Percentiles rank a stretch among this genome's conserved stretches.
These are phyloP conservation scores for Gelatoporia subvermispora DNA, from an alignment of 768 basidiomycete genomes.

Conservation along the genomic window DNA sequence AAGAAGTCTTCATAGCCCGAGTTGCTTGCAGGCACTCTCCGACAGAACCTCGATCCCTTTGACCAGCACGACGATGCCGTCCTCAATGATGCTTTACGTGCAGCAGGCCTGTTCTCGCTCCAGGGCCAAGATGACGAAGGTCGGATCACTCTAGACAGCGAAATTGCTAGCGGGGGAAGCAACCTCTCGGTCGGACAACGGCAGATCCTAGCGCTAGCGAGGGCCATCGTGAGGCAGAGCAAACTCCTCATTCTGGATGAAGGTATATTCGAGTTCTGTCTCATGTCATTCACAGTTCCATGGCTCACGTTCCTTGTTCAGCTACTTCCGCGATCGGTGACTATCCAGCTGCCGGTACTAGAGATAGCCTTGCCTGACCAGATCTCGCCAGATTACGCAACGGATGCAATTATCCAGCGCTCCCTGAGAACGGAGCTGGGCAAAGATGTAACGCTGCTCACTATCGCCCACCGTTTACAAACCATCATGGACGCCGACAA, in stretches of 20 bases:
- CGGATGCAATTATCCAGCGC: constrained; percentile 49
- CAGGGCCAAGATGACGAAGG: constrained; percentile 34
- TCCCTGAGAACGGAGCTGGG: constrained; percentile 43
- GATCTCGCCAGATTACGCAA: constrained; percentile 39
- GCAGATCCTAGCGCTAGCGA: constrained; percentile 53
- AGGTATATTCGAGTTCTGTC: constrained; percentile 24
- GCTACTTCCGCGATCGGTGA: constrained; percentile 41
- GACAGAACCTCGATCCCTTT: constrained; percentile 57
- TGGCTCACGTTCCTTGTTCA: constrained; percentile 27
- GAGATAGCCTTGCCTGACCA: neutral
- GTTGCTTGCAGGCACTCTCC: constrained; percentile 48
- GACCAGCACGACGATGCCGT: no score
- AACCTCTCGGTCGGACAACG: constrained; percentile 52
- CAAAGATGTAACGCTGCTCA: constrained; percentile 43
- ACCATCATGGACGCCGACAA: constrained; percentile 58
- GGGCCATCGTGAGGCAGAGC: constrained; percentile 50
- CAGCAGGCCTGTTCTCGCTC: no score
- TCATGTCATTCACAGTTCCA: constrained; percentile 16
- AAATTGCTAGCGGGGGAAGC: constrained; percentile 37
- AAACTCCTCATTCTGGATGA: constrained; percentile 58
- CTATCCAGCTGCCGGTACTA: neutral
- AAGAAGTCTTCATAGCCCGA: constrained; percentile 35
- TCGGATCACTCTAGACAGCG: constrained; percentile 38
- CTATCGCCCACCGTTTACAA: constrained; percentile 50
- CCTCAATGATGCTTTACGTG: no score